phyloP scores from a whole-genome alignment of 2,329 filamentous ascomycete genomes.

The Botryosphaeria dothidea region DNA sequence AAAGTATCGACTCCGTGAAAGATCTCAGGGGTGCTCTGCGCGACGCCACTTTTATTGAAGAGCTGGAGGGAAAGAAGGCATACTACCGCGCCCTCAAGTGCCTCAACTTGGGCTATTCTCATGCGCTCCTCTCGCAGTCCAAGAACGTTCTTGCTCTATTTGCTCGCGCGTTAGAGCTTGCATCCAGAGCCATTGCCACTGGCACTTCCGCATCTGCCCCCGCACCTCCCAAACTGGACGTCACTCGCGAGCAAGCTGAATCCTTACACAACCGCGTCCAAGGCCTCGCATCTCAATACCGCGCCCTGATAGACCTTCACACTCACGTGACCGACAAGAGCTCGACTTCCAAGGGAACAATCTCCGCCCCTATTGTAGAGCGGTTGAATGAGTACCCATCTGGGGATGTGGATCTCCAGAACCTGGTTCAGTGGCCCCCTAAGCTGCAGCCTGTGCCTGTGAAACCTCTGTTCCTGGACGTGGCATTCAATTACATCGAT shows the following conservation, averaged over 20 bases:
- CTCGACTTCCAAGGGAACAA: constrained; percentile 32
- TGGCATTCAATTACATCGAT: constrained; percentile 96
- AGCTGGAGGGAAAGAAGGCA: constrained; percentile 73
- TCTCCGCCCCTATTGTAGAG: constrained; percentile 64
- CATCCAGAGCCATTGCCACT: constrained; percentile 51
- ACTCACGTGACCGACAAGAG: constrained; percentile 22
- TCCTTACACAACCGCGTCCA: constrained; percentile 64
- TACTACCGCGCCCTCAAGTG: constrained; percentile 93
- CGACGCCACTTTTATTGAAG: constrained; percentile 72
- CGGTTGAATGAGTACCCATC: constrained; percentile 73
- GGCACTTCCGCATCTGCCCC: constrained; percentile 22
- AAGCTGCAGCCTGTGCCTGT: constrained; percentile 80
- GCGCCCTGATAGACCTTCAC: constrained; percentile 81
- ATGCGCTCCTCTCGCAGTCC: constrained; percentile 70
- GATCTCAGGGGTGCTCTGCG: constrained; percentile 88
- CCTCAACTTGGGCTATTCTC: constrained; percentile 81
- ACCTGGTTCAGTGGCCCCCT: constrained; percentile 85
- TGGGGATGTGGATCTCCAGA: constrained; percentile 70
- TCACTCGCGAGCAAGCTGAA: constrained; percentile 60
- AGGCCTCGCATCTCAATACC: constrained; percentile 75
- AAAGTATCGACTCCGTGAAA: constrained; percentile 87
- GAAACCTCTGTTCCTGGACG: constrained; percentile 93
- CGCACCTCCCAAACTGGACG: constrained; percentile 65
- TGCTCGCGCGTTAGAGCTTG: constrained; percentile 67
- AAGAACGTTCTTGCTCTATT: constrained; percentile 85